These are phyloP conservation scores for Mucor ambiguus DNA, from an alignment of 371 early-diverging fungal species.

Conservation along the genomic window DNA sequence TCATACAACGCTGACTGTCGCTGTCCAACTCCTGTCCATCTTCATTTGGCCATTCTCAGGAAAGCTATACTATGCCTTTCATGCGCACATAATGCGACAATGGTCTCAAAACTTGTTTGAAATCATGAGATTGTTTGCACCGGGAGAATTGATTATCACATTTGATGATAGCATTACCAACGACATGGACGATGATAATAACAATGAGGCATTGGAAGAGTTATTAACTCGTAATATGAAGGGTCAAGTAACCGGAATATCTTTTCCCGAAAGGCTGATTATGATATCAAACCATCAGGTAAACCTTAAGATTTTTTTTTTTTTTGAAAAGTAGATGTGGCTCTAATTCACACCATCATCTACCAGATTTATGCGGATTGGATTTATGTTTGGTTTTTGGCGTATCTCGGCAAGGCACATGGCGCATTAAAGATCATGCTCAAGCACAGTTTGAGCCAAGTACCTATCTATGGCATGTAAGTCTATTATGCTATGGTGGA, in stretches of 20 bases:
- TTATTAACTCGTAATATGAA: constrained; percentile 32
- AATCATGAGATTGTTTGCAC: constrained; percentile 64
- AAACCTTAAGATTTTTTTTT: not conserved
- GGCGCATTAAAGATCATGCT: constrained; percentile 85
- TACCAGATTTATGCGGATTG: constrained; percentile 83
- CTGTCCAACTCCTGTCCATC: constrained; percentile 28
- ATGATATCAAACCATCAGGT: constrained; percentile 85
- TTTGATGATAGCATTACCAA: constrained; percentile 53
- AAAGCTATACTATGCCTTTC: constrained; percentile 43
- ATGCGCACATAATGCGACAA: constrained; percentile 57
- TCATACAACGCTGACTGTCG: constrained; percentile 19
- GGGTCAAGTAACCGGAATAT: constrained; percentile 36
- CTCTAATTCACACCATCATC: not conserved
- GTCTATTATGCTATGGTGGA: constrained; percentile 14
- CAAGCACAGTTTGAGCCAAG: constrained; percentile 72
- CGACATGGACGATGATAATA: constrained; percentile 37
- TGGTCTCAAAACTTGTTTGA: constrained; percentile 67
- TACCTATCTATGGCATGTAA: constrained; percentile 87
- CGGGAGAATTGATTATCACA: constrained; percentile 62
- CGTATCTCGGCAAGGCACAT: constrained; percentile 69
- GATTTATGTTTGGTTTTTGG: constrained; percentile 84
- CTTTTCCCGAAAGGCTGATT: constrained; percentile 53
- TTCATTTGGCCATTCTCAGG: constrained; percentile 40
- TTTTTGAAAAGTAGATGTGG: not conserved
- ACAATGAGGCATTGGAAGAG: constrained; percentile 20